Conservation (phyloP, 148 eudicot genomes). For the Cornus controversa region DNA sequence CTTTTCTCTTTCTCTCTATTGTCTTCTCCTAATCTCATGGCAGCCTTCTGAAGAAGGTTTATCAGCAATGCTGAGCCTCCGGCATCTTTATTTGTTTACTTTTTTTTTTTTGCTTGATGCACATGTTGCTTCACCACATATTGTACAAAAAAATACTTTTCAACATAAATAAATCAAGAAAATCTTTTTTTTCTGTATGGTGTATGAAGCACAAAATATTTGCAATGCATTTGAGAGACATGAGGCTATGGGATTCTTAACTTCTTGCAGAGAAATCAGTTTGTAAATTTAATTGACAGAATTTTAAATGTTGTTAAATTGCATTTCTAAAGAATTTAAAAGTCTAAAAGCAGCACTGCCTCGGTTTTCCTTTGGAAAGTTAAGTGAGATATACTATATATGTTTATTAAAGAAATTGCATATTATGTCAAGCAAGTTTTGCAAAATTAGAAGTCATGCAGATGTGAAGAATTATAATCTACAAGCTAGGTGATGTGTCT, state of each 20-base stretch:
- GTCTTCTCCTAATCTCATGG: neutral
- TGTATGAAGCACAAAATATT: no score
- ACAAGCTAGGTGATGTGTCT: conserved; percentile 4
- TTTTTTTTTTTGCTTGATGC: neutral
- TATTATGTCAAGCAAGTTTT: neutral
- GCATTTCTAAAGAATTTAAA: neutral
- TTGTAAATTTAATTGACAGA: neutral
- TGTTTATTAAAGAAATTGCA: neutral
- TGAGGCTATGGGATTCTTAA: neutral
- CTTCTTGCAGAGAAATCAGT: neutral
- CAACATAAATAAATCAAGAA: no score
- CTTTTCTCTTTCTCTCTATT: neutral
- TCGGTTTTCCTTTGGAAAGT: neutral
- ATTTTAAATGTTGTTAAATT: neutral
- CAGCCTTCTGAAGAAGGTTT: neutral
- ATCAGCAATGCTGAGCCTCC: neutral
- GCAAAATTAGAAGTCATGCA: neutral
- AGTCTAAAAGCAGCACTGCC: neutral
- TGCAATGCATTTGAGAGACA: neutral
- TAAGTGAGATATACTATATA: neutral
- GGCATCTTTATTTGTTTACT: neutral
- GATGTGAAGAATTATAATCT: neutral
- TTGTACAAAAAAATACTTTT: neutral
- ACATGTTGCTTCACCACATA: neutral
- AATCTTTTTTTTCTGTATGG: no score